Evolutionary conservation across 1,284 basidiomycete genomes (phyloP).

Genomic region (Agroathelia rolfsii): DNA sequence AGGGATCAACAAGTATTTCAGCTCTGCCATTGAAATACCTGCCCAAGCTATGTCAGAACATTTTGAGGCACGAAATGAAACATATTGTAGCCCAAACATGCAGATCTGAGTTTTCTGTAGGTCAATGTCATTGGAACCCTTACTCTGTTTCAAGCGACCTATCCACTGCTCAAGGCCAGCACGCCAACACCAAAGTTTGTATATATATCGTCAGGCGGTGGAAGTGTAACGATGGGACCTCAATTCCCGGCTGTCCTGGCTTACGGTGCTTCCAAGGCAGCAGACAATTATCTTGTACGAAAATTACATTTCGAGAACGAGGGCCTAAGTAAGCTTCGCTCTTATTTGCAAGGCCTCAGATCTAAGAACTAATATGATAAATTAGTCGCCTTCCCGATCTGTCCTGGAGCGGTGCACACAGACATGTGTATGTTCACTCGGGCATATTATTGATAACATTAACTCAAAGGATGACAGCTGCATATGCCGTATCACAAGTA

Average conservation of each 20-base stretch:
- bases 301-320: slow-evolving; percentile 1
- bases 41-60: not conserved
- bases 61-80: not conserved
- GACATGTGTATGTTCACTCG: no score
- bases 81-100: not conserved
- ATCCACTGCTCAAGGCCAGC: slow-evolving; percentile 2
- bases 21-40: not conserved
- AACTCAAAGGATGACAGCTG: no score
- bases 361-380: no score
- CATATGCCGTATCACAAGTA: no score
- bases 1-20: not conserved
- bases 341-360: no score
- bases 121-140: slow-evolving; percentile 1
- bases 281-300: not conserved
- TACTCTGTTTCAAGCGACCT: not conserved
- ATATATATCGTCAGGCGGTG: not conserved
- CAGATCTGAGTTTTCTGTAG: not conserved
- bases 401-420: no score
- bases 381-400: no score
- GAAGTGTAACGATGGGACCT: not conserved
- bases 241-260: not conserved
- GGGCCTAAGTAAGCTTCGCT: slow-evolving; percentile 1
- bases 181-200: slow-evolving; percentile 1
- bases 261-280: not conserved
- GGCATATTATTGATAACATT: no score